Percentiles rank a stretch among this genome's conserved stretches.
phyloP scores from a whole-genome alignment of 305 asterid species.

The Nicotiana rustica region DNA sequence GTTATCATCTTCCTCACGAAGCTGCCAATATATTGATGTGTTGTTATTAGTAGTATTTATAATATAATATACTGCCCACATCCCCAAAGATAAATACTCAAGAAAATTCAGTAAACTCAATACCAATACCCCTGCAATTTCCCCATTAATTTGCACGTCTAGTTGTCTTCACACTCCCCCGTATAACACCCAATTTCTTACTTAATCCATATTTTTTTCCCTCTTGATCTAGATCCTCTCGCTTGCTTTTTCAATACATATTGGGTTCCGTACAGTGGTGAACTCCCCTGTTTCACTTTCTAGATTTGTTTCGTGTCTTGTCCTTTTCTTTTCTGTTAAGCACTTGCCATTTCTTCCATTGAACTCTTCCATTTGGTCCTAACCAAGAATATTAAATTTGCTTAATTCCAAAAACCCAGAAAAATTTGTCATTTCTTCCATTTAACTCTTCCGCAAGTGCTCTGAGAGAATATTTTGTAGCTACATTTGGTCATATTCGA shows the following conservation, averaged over 20 bases:
- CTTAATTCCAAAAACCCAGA: slow-evolving; percentile 1
- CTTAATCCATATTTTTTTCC: not conserved
- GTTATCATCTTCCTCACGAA: not conserved
- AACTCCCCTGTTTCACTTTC: slow-evolving; percentile 12
- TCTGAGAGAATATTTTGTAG: no score
- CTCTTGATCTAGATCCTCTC: not conserved
- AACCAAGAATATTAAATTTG: not conserved
- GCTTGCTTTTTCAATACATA: not conserved
- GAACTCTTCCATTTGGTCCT: not conserved
- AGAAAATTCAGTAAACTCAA: slow-evolving; percentile 13
- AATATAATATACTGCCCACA: not conserved
- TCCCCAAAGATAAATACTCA: not conserved
- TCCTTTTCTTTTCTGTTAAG: slow-evolving; percentile 53
- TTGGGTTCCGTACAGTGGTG: not conserved
- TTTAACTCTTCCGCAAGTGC: not conserved
- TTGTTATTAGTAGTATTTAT: no score
- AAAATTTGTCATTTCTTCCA: not conserved
- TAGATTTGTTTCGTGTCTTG: slow-evolving; percentile 21
- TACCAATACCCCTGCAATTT: not conserved
- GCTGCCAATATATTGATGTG: not conserved
- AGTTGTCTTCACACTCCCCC: not conserved
- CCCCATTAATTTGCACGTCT: not conserved
- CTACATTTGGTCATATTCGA: not conserved
- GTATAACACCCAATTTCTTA: not conserved
- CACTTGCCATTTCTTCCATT: not conserved